phyloP scores from a whole-genome alignment of 2,329 filamentous ascomycete species.

The Atkinsonella texensis region DNA sequence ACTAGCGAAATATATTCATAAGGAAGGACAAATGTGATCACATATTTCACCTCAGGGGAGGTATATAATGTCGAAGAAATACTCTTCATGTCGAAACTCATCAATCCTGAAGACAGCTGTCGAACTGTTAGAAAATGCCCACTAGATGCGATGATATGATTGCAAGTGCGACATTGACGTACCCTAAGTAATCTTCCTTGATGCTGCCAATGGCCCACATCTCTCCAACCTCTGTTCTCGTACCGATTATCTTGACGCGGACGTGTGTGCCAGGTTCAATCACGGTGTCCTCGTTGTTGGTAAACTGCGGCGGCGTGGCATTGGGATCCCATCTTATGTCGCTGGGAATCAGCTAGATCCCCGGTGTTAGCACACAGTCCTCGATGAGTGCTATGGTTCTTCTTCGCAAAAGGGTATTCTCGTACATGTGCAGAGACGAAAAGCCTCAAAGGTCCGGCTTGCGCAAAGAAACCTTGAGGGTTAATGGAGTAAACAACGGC shows the following conservation, averaged over 20 bases:
- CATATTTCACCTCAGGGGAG: not conserved
- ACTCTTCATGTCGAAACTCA: not conserved
- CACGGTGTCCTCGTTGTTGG: slow-evolving; percentile 84
- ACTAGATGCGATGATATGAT: not conserved
- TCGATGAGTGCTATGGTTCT: not conserved
- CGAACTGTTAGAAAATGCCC: not conserved
- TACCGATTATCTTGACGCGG: slow-evolving; percentile 87
- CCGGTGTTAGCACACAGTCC: not conserved
- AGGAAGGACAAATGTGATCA: too few relatives aligned
- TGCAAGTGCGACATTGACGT: slow-evolving; percentile 11
- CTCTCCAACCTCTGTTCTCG: slow-evolving; percentile 81
- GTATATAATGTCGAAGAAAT: not conserved
- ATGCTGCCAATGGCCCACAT: slow-evolving; percentile 98
- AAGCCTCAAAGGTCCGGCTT: slow-evolving; percentile 64
- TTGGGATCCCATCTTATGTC: slow-evolving; percentile 94
- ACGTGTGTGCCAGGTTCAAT: slow-evolving; percentile 92
- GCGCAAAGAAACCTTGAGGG: slow-evolving; percentile 79
- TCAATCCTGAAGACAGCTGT: slow-evolving; percentile 17
- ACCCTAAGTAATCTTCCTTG: slow-evolving; percentile 70
- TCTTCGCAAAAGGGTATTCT: slow-evolving; percentile 8
- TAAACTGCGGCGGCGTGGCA: slow-evolving; percentile 92
- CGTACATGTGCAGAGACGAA: slow-evolving; percentile 76
- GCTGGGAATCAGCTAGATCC: slow-evolving; percentile 65
- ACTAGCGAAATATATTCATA: not conserved
- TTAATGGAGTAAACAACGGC: slow-evolving; percentile 88